Evolutionary conservation across 2,329 filamentous ascomycete genomes (phyloP).

Genomic region (Fusarium aywerte): DNA sequence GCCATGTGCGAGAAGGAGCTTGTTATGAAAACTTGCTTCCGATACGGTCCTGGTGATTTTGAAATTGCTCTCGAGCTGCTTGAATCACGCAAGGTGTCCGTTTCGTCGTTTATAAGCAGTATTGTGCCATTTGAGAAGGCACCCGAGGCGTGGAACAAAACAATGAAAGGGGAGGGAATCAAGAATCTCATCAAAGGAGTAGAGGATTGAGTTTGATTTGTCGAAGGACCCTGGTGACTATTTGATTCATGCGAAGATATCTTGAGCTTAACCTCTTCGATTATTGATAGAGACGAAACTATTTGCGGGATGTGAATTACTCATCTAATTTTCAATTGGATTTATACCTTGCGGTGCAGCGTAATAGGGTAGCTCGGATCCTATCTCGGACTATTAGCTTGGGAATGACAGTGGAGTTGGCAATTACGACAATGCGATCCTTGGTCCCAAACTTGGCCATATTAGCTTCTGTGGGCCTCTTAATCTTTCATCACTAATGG

Average conservation of each 20-base stretch:
- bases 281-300: no score
- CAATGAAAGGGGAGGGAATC: slow-evolving; percentile 83
- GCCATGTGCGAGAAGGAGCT: slow-evolving; percentile 88
- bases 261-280: no score
- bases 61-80: slow-evolving; percentile 82
- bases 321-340: not conserved
- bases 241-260: not conserved
- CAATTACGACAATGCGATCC: not conserved
- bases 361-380: slow-evolving; percentile 10
- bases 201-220: slow-evolving; percentile 3
- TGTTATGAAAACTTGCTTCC: slow-evolving; percentile 85
- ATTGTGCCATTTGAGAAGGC: slow-evolving; percentile 77
- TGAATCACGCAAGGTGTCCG: slow-evolving; percentile 74
- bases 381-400: slow-evolving; percentile 11
- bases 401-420: not conserved
- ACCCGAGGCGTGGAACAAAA: slow-evolving; percentile 79
- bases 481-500: not conserved
- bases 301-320: not conserved
- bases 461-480: not conserved
- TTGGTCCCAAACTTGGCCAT: not conserved
- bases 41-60: slow-evolving; percentile 90
- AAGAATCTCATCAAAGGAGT: slow-evolving; percentile 68
- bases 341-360: not conserved
- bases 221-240: not conserved
- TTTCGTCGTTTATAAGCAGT: slow-evolving; percentile 81